A percentile compares a stretch with the other conserved stretches of the same genome.
Conservation (phyloP, 805 yeast species). For the Debaryomyces castellii region DNA sequence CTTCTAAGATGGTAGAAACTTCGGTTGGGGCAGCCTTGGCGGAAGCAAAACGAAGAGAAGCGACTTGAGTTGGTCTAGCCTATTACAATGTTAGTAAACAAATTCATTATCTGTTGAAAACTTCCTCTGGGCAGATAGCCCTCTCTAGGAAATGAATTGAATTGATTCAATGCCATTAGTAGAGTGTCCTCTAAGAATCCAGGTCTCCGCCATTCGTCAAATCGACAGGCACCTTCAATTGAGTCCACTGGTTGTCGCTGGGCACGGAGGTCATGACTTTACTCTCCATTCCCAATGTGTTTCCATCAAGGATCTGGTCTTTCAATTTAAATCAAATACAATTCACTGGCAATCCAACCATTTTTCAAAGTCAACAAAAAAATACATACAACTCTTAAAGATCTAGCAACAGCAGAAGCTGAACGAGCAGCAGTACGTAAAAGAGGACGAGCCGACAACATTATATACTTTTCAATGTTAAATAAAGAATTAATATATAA, state of each 20-base stretch:
- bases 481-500: slow-evolving; percentile 9
- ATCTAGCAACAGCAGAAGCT: slow-evolving; percentile 48
- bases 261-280: background rate
- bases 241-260: background rate
- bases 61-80: slow-evolving; percentile 70
- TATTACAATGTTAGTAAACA: slow-evolving; percentile 35
- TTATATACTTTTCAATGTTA: slow-evolving; percentile 21
- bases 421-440: slow-evolving; percentile 84
- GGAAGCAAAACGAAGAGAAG: slow-evolving; percentile 82
- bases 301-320: background rate
- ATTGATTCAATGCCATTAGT: background rate
- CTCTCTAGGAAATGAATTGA: background rate
- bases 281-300: background rate
- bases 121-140: background rate
- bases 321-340: background rate
- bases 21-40: slow-evolving; percentile 99
- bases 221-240: background rate
- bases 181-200: background rate
- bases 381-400: slow-evolving; percentile 36
- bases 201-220: background rate
- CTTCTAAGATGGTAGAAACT: slow-evolving; percentile 98
- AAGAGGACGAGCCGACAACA: slow-evolving; percentile 86
- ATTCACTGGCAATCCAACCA: slow-evolving; percentile 1
- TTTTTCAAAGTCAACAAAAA: background rate
- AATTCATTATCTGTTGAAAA: background rate